Evolutionary conservation across 1,139 yeast genomes (phyloP).

Genomic region (Yamadazyma taylorii): DNA sequence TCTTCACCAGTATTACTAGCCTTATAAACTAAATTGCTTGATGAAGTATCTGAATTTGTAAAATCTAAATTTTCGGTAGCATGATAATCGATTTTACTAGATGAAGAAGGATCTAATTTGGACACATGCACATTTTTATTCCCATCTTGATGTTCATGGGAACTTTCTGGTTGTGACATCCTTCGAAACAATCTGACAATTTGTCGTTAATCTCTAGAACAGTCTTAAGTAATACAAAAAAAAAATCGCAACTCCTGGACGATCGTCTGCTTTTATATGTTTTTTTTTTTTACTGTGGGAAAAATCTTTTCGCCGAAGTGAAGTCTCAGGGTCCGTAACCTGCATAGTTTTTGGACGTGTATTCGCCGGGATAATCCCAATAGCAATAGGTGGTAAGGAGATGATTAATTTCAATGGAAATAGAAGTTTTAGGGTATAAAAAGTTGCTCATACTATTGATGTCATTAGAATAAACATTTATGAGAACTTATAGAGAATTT

Average conservation of each 20-base stretch:
- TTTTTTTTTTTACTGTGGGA: background rate
- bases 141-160: too few relatives aligned
- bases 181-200: too few relatives aligned
- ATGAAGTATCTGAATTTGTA: slow-evolving; percentile 8
- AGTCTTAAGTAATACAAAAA: background rate
- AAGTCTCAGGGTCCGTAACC: background rate
- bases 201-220: too few relatives aligned
- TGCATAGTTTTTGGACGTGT: background rate
- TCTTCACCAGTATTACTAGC: background rate
- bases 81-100: background rate
- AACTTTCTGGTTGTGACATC: too few relatives aligned
- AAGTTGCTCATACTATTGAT: too few relatives aligned
- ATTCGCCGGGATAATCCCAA: slow-evolving; percentile 1
- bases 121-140: too few relatives aligned
- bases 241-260: background rate
- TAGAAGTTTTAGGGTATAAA: too few relatives aligned
- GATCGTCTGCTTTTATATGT: background rate
- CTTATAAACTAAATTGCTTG: slow-evolving; percentile 6
- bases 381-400: too few relatives aligned
- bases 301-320: slow-evolving; percentile 2
- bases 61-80: slow-evolving; percentile 1
- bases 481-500: too few relatives aligned
- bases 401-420: too few relatives aligned
- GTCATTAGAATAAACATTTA: too few relatives aligned
- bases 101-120: too few relatives aligned